phyloP scores from a whole-genome alignment of 2,329 filamentous ascomycete genomes.

The Aurifilum marmelostoma region DNA sequence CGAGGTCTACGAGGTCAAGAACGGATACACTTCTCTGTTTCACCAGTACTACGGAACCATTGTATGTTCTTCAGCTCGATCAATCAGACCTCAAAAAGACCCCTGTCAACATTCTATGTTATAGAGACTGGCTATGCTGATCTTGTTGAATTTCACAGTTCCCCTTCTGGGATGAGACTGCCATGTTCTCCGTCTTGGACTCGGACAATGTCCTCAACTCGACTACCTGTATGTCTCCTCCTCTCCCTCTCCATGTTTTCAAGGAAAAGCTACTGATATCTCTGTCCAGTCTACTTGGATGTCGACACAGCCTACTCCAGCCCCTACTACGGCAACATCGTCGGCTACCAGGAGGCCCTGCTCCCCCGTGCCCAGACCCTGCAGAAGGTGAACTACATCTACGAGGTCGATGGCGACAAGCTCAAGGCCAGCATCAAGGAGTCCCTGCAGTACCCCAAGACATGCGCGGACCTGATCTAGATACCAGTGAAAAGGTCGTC shows the following conservation, averaged over 20 bases:
- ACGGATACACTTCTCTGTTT: conserved; percentile 31
- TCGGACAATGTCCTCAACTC: conserved; percentile 31
- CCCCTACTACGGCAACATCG: conserved; percentile 32
- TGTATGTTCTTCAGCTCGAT: background rate
- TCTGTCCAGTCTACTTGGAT: conserved; percentile 31
- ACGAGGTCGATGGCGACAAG: conserved; percentile 32
- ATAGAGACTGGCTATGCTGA: background rate
- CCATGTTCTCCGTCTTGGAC: conserved; percentile 32
- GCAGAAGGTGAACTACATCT: conserved; percentile 31
- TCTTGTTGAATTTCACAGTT: conserved; percentile 11
- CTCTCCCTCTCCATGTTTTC: no score
- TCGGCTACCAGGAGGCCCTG: conserved; percentile 31
- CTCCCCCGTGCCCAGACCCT: conserved; percentile 29
- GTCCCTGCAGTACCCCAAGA: conserved; percentile 46
- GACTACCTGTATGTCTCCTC: conserved; percentile 31
- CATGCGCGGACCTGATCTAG: conserved; percentile 39
- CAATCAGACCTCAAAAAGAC: no score
- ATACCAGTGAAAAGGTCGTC: background rate
- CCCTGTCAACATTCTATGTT: background rate
- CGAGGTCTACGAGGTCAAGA: conserved; percentile 31
- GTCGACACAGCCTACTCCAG: conserved; percentile 33
- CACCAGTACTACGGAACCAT: conserved; percentile 23
- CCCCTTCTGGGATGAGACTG: conserved; percentile 35
- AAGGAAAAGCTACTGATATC: background rate
- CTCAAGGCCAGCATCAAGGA: conserved; percentile 43